Evolutionary conservation across 2,329 filamentous ascomycete species (phyloP).

Genomic region (Nemania serpens): DNA sequence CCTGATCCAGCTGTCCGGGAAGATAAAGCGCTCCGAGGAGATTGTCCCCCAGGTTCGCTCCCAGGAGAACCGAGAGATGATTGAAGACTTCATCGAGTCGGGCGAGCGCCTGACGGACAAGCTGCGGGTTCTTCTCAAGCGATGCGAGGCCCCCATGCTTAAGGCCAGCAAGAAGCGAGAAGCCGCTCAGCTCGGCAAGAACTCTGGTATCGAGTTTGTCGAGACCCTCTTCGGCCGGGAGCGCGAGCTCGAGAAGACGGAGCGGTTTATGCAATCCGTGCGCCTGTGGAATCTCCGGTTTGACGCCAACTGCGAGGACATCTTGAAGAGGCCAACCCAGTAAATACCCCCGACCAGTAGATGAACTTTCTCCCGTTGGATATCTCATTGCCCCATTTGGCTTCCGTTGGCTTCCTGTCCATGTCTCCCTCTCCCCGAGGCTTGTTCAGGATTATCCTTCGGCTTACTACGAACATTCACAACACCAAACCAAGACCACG

Average conservation of each 20-base stretch:
- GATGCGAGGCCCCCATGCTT: constrained; percentile 94
- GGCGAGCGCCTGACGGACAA: constrained; percentile 86
- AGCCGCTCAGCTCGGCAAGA: constrained; percentile 79
- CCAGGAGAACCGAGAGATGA: constrained; percentile 74
- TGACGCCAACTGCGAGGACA: constrained; percentile 93
- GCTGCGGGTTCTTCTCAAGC: constrained; percentile 84
- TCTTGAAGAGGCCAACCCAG: constrained; percentile 67
- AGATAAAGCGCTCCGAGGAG: constrained; percentile 89
- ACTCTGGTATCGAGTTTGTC: constrained; percentile 92
- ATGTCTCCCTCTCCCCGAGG: constrained; percentile 10
- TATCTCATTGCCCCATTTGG: constrained; percentile 3
- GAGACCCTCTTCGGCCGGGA: constrained; percentile 94
- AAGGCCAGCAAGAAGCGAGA: constrained; percentile 78
- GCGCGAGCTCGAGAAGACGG: constrained; percentile 84
- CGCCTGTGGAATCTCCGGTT: constrained; percentile 91
- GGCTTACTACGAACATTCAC: constrained; percentile 3
- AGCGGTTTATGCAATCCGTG: constrained; percentile 89
- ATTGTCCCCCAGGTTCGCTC: constrained; percentile 72
- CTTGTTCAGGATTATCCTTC: constrained; percentile 15
- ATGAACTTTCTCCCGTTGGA: constrained; percentile 11
- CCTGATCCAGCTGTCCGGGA: constrained; percentile 89
- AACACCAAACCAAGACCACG: constrained; percentile 17
- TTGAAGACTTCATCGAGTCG: constrained; percentile 88
- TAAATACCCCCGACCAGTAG: constrained; percentile 42
- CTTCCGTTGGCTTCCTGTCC: constrained; percentile 1